These are phyloP conservation scores for Populus hybrid DNA, from an alignment of 441 rosid species.

Conservation along the genomic window DNA sequence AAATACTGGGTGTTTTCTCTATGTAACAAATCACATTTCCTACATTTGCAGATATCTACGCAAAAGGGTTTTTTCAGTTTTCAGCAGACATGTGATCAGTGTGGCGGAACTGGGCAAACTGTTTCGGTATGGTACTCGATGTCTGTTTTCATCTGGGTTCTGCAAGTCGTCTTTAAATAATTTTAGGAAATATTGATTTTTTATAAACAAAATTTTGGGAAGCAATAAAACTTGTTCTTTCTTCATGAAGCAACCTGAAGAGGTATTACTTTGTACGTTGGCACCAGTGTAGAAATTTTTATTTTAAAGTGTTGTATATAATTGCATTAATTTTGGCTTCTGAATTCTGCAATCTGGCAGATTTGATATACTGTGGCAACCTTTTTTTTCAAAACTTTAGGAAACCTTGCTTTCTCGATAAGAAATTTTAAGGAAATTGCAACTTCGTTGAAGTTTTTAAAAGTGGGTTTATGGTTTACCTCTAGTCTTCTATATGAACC, in stretches of 20 bases:
- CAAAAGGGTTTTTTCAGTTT: constrained; percentile 66
- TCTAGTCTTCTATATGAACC: background rate
- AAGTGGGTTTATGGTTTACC: background rate
- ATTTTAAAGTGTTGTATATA: background rate
- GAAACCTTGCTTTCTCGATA: background rate
- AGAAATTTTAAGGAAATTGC: background rate
- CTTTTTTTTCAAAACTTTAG: background rate
- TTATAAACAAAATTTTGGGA: background rate
- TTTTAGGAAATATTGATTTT: background rate
- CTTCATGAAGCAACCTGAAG: background rate
- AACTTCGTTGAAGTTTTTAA: background rate
- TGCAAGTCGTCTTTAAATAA: background rate
- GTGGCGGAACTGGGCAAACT: constrained; percentile 82
- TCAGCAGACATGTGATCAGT: constrained; percentile 64
- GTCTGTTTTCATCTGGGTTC: background rate
- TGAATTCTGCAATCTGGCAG: background rate
- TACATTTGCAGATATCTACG: constrained; percentile 46
- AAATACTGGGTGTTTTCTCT: background rate
- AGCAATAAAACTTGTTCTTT: background rate
- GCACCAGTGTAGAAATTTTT: background rate
- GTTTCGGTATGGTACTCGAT: constrained; percentile 53
- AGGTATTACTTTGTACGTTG: background rate
- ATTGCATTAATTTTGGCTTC: background rate
- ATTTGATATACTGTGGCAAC: background rate
- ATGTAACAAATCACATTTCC: constrained; percentile 24